phyloP scores from a whole-genome alignment of 2,329 filamentous ascomycete species.

The Alternaria angustiovoidea region DNA sequence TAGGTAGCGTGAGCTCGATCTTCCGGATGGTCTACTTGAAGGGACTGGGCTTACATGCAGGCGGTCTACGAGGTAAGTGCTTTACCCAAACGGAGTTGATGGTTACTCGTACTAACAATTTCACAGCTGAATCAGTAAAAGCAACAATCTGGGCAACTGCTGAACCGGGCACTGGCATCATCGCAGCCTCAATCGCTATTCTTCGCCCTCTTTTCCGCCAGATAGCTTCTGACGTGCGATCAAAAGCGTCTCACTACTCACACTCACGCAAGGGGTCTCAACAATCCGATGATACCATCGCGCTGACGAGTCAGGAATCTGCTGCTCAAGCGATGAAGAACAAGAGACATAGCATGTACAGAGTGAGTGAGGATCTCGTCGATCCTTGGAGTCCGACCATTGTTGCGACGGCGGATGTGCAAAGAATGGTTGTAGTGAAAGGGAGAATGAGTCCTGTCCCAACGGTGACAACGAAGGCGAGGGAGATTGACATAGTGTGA shows the following conservation, averaged over 20 bases:
- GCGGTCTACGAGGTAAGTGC: slow-evolving; percentile 19
- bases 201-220: slow-evolving; percentile 56
- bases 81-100: not conserved
- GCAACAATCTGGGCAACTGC: slow-evolving; percentile 58
- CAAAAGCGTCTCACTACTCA: slow-evolving; percentile 23
- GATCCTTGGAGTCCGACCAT: slow-evolving; percentile 33
- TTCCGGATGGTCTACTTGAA: slow-evolving; percentile 44
- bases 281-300: slow-evolving; percentile 19
- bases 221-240: slow-evolving; percentile 30
- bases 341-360: slow-evolving; percentile 17
- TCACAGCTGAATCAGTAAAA: slow-evolving; percentile 45
- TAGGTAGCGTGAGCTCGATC: slow-evolving; percentile 43
- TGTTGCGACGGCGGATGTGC: slow-evolving; percentile 24
- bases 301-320: slow-evolving; percentile 21
- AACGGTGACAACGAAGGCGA: not conserved
- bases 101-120: slow-evolving; percentile 10
- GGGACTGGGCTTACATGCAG: slow-evolving; percentile 28
- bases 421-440: slow-evolving; percentile 22
- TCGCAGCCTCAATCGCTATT: slow-evolving; percentile 58
- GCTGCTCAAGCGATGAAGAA: slow-evolving; percentile 8
- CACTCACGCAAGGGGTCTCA: slow-evolving; percentile 19
- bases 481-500: slow-evolving; percentile 2
- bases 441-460: slow-evolving; percentile 12
- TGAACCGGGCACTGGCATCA: slow-evolving; percentile 60
- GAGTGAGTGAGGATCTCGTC: slow-evolving; percentile 6